Conservation (phyloP, 2,329 filamentous ascomycete genomes). For the Amauroascus verrucosus region DNA sequence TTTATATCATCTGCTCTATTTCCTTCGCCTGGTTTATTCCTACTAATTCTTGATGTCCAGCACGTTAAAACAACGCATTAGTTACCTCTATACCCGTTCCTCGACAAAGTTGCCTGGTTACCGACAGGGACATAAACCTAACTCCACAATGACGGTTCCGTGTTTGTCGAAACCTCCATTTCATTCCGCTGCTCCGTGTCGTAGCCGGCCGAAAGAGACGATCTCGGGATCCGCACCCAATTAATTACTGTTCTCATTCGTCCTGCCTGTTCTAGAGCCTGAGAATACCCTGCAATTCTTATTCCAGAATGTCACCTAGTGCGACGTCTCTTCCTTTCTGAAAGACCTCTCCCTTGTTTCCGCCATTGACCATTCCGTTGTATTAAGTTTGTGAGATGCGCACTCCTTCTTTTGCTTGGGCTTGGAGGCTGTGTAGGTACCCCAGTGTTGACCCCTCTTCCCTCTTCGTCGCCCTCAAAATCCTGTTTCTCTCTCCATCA, state of each 20-base stretch:
- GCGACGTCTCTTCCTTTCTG: too few relatives aligned
- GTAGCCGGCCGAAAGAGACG: neutral
- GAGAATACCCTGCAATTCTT: too few relatives aligned
- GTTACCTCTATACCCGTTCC: neutral
- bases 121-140: neutral
- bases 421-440: too few relatives aligned
- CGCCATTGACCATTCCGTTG: too few relatives aligned
- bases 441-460: too few relatives aligned
- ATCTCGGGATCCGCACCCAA: neutral
- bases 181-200: neutral
- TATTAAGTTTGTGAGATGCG: too few relatives aligned
- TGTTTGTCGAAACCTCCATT: neutral
- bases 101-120: neutral
- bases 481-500: neutral
- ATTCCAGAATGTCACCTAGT: too few relatives aligned
- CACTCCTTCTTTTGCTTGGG: too few relatives aligned
- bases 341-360: too few relatives aligned
- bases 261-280: neutral
- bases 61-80: neutral
- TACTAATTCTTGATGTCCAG: too few relatives aligned
- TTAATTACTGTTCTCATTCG: neutral
- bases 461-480: too few relatives aligned
- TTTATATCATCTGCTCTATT: neutral
- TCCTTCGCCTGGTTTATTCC: too few relatives aligned
- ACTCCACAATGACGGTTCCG: neutral